Conservation (phyloP, 352 stramenopile genomes). For the Chrysophaeum taylorii region DNA sequence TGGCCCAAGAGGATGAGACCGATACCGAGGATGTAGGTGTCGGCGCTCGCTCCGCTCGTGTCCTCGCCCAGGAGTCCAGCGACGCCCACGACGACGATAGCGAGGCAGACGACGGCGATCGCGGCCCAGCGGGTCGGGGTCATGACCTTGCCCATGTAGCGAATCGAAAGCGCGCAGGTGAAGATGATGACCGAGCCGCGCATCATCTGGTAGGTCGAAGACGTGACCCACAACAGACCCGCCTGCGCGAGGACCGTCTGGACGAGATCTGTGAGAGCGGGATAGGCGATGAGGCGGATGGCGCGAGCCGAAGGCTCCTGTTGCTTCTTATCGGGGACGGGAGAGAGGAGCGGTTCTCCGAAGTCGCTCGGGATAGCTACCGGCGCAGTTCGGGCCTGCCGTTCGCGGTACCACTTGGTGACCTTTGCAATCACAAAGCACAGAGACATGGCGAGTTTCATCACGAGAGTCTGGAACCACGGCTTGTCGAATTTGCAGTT, state of each 20-base stretch:
- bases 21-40: conserved; percentile 53
- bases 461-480: conserved; percentile 67
- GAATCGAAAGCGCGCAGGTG: conserved; percentile 60
- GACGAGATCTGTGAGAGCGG: conserved; percentile 56
- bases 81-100: background rate
- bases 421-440: conserved; percentile 60
- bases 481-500: conserved; percentile 65
- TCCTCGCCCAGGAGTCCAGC: background rate
- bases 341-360: conserved; percentile 54
- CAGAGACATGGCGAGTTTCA: conserved; percentile 65
- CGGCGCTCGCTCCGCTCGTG: background rate
- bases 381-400: too few species aligned
- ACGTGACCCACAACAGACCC: conserved; percentile 63
- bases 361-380: too few species aligned
- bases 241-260: conserved; percentile 64
- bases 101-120: conserved; percentile 33
- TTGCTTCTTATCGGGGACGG: too few species aligned
- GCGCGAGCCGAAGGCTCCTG: too few species aligned
- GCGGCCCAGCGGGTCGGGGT: conserved; percentile 60
- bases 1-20: conserved; percentile 55
- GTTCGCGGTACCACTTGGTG: conserved; percentile 48
- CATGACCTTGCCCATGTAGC: conserved; percentile 58
- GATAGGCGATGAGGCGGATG: conserved; percentile 49
- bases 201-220: conserved; percentile 68
- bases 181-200: conserved; percentile 70